A percentile compares a stretch with the other conserved stretches of the same genome.
These are phyloP conservation scores for Talaromyces marneffei DNA, from an alignment of 2,329 filamentous ascomycete genomes.

Conservation along the genomic window DNA sequence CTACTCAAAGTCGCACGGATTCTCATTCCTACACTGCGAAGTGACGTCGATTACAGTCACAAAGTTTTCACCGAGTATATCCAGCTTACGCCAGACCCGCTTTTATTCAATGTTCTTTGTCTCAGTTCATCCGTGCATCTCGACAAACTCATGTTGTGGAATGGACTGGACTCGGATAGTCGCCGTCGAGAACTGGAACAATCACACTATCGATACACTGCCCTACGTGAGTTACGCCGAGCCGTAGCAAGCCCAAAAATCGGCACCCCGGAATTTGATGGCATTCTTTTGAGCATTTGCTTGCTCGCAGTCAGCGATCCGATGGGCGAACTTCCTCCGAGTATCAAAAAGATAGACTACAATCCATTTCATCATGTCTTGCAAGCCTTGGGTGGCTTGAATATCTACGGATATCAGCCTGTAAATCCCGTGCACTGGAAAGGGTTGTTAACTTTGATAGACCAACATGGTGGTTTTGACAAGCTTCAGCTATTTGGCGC, in stretches of 20 bases:
- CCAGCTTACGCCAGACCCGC: constrained; percentile 2
- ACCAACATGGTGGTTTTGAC: constrained; percentile 14
- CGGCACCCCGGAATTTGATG: not conserved
- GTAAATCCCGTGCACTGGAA: constrained; percentile 12
- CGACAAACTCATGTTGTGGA: constrained; percentile 9
- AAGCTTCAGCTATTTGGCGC: constrained; percentile 7
- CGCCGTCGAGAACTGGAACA: constrained; percentile 1
- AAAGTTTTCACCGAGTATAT: constrained; percentile 8
- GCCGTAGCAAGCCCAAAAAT: not conserved
- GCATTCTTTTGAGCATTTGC: constrained; percentile 9
- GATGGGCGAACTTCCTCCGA: constrained; percentile 7
- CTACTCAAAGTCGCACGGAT: not conserved
- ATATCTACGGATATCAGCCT: constrained; percentile 13
- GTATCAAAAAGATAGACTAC: constrained; percentile 3
- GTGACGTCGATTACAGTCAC: not conserved
- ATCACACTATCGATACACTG: constrained; percentile 9
- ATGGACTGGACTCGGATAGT: constrained; percentile 2
- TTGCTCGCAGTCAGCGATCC: constrained; percentile 13
- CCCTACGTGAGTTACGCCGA: constrained; percentile 9
- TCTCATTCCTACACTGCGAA: constrained; percentile 10
- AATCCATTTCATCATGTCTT: constrained; percentile 14
- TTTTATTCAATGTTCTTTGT: constrained; percentile 12
- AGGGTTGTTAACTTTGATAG: constrained; percentile 8
- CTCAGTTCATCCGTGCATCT: constrained; percentile 12
- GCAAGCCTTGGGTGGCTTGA: constrained; percentile 8